Base-by-base conservation (phyloP, 2,329 filamentous ascomycete species). In the Fusarium gaditjirri region DNA sequence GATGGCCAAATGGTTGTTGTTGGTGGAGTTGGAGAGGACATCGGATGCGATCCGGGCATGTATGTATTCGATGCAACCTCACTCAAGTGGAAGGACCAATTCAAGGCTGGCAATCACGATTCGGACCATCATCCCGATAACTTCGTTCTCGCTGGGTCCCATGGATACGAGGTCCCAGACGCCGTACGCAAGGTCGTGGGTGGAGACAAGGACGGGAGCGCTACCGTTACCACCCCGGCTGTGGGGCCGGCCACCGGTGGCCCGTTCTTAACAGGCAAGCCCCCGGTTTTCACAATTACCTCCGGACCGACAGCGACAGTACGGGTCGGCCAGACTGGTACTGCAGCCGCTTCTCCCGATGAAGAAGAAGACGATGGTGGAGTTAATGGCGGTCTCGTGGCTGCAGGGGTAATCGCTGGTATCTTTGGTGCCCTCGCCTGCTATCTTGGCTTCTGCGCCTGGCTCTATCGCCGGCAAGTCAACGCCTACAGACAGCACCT, bases 61-160 rank as follows among this genome's bases (percentile, higher is more conserved):
- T 94, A 93, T 77, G 88, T 93, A 49, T 94, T 94, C 81, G 91
- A 94, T 79, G 86, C 91, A 36, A 90, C 89, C 16, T 86, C 84
- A 13, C 84, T 94, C 4, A 82, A 86, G 29, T 88, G 85, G 82
- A 78, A 86, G 69, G 86, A 86, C 59, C 84, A 85, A 25, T 94
- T 93, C 81, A 88, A 83, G 8, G 87, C 91, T 3, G 89, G 86
- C 8, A 85, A 85, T 16, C 89, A 91, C 77, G 87, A 88, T 65
- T 79, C 88, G 64, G 85, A 89, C 72, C 78, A 89, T 29, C 86
- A 88, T 27, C 81, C 85, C 59, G 85, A 86, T 36, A 87, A 86
- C 54, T 75, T 80, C 9, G 79, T 84, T 42, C 80, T 83, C 29
- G 81, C 80, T 10, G 84, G 84, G 39, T 80, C 89, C 16, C 85